Percentiles rank a stretch among this genome's conserved stretches.
Conservation (phyloP, 306 rosid species). For the Coriaria nepalensis region DNA sequence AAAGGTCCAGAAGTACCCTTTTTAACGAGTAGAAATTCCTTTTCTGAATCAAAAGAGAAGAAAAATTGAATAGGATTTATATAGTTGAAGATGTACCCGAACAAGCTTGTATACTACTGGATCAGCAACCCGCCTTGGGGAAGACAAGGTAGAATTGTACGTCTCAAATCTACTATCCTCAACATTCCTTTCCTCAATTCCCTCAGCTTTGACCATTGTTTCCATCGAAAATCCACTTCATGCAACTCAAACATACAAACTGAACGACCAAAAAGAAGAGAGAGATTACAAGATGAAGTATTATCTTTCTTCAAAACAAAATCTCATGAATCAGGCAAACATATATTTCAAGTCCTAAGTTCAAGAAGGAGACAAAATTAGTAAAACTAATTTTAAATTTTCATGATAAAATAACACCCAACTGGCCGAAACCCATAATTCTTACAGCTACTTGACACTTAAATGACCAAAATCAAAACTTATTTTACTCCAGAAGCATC, state of each 20-base stretch:
- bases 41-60: not conserved
- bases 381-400: too few relatives aligned
- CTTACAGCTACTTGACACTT: too few relatives aligned
- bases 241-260: slow-evolving; percentile 81
- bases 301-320: too few relatives aligned
- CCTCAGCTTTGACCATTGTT: slow-evolving; percentile 67
- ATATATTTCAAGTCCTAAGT: too few relatives aligned
- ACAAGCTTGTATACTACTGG: slow-evolving; percentile 98
- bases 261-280: slow-evolving; percentile 28
- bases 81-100: slow-evolving; percentile 42
- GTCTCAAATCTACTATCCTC: slow-evolving; percentile 45
- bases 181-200: slow-evolving; percentile 52
- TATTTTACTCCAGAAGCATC: too few relatives aligned
- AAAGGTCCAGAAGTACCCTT: not conserved
- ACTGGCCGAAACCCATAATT: too few relatives aligned
- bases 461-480: too few relatives aligned
- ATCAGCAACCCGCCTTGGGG: slow-evolving; percentile 54
- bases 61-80: not conserved
- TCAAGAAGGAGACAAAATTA: too few relatives aligned
- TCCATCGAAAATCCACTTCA: slow-evolving; percentile 89
- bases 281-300: too few relatives aligned
- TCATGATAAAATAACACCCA: too few relatives aligned
- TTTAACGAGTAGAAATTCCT: not conserved
- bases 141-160: slow-evolving; percentile 45
- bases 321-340: too few relatives aligned